Evolutionary conservation across 2,329 filamentous ascomycete genomes (phyloP), one percentile per base, ranked within the genome.

Genomic region (Penicillium sp.): DNA sequence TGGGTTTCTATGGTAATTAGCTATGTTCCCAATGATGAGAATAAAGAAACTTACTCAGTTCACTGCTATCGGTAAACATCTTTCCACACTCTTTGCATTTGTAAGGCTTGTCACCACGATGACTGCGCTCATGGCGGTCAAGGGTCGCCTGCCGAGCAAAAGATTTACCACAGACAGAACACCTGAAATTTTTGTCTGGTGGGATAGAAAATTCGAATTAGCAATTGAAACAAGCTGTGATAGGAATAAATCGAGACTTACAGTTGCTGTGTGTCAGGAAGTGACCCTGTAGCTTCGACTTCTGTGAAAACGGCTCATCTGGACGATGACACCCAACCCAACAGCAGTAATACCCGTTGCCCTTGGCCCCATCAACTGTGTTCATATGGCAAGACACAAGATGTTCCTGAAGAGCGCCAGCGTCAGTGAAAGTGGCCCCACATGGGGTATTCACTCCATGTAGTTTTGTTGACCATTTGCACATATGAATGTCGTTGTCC

Each of bases 251-350:
- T 5, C 5, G 8, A 35, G 7, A 41, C 73, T 46, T 68, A 77
- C 75, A 74, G 52, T 78, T 78, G 60, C 75, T 78, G 58, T 78
- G 75, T 11, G 75, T 78, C 27, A 78, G 57, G 52, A 77, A 78
- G 57, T 78, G 75, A 3, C 75, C 75, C 51, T 78, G 75, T 9
- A 78, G 67, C 53, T 78, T 78, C 3, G 75, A 77, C 59, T 78
- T 78, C 54, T 78, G 75, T 16, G 75, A 78, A 53, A 78, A 78
- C 2, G 75, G 75, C 49, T 77, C 75, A 53, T 76, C 62, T 1
- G 75, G 75, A 1, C 75, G 73, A 55, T 74, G 71, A 19, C 75
- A 78, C 7, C 74, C 74, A 56, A 75, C 69, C 75, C 75, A 78
- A 53, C 74, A 71, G 53, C 75, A 78, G 49, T 78, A 78, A 62